A percentile compares a stretch with the other conserved stretches of the same genome.
Conservation (phyloP, 345 rosid species). For the Citrus sp. region DNA sequence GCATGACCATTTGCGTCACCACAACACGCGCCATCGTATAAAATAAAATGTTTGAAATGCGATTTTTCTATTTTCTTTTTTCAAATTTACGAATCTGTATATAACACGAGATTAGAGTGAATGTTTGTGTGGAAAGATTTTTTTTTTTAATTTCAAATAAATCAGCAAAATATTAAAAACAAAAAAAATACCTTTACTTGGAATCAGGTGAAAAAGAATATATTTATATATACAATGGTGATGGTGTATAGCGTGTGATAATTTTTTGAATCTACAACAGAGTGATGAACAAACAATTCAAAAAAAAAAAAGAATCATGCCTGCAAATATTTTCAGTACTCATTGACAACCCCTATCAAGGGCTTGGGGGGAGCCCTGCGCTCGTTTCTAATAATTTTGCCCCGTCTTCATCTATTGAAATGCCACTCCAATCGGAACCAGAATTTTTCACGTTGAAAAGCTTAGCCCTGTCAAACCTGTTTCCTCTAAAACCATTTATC, state of each 20-base stretch:
- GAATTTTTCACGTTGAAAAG: constrained; percentile 58
- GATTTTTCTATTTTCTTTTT: neutral
- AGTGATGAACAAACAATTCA: neutral
- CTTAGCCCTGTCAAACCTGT: constrained; percentile 58
- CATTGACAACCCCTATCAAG: constrained; percentile 14
- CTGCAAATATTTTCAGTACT: neutral
- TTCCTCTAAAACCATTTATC: constrained; percentile 85
- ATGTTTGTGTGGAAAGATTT: neutral
- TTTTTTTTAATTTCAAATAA: neutral
- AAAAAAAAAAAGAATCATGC: neutral
- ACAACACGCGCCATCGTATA: neutral
- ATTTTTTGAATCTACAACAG: constrained; percentile 4
- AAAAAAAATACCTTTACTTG: neutral
- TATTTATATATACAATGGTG: constrained; percentile 9
- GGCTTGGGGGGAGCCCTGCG: constrained; percentile 35
- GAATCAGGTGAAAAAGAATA: constrained; percentile 15
- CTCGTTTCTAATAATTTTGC: constrained; percentile 36
- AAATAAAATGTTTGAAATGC: neutral
- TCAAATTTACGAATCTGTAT: too few relatives aligned
- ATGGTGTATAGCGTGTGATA: neutral
- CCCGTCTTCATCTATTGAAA: constrained; percentile 48
- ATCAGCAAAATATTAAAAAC: neutral
- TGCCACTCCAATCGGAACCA: constrained; percentile 69
- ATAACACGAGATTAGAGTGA: too few relatives aligned
- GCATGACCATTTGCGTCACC: neutral